Evolutionary conservation across 2,329 filamentous ascomycete species (phyloP).

Genomic region (Amphichorda felina): DNA sequence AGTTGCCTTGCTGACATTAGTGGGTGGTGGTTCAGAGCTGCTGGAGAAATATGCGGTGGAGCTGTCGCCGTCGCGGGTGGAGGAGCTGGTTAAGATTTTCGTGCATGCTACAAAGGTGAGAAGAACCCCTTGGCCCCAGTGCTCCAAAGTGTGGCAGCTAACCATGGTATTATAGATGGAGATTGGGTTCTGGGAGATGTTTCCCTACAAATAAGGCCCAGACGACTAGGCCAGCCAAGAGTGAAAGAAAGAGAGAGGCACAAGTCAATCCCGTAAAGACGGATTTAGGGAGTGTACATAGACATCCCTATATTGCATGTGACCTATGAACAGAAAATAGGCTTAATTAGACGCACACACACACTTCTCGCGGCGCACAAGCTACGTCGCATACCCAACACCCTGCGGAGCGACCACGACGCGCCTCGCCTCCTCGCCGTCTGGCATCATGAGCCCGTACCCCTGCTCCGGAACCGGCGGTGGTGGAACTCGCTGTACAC

Average conservation of each 20-base stretch:
- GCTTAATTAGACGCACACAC: too few relatives aligned
- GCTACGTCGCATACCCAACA: not conserved
- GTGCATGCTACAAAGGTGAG: conserved; percentile 73
- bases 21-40: conserved; percentile 37
- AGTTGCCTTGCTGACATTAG: not conserved
- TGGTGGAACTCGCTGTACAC: conserved; percentile 26
- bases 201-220: conserved; percentile 19
- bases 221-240: not conserved
- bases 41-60: conserved; percentile 64
- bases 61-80: conserved; percentile 63
- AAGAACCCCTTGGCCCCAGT: too few relatives aligned
- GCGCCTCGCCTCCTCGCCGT: conserved; percentile 32
- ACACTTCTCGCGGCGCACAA: not conserved
- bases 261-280: too few relatives aligned
- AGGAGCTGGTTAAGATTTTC: conserved; percentile 76
- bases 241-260: too few relatives aligned
- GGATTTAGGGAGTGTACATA: too few relatives aligned
- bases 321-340: not conserved
- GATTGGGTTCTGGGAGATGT: conserved; percentile 44
- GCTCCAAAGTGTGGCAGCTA: too few relatives aligned
- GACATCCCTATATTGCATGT: too few relatives aligned
- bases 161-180: conserved; percentile 39
- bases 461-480: conserved; percentile 33
- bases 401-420: conserved; percentile 16
- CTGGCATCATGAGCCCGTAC: conserved; percentile 38